Percentiles rank a stretch among this genome's conserved stretches.
Evolutionary conservation across 148 eudicot species (phyloP).

Genomic region (Mesembryanthemum crystallinum): DNA sequence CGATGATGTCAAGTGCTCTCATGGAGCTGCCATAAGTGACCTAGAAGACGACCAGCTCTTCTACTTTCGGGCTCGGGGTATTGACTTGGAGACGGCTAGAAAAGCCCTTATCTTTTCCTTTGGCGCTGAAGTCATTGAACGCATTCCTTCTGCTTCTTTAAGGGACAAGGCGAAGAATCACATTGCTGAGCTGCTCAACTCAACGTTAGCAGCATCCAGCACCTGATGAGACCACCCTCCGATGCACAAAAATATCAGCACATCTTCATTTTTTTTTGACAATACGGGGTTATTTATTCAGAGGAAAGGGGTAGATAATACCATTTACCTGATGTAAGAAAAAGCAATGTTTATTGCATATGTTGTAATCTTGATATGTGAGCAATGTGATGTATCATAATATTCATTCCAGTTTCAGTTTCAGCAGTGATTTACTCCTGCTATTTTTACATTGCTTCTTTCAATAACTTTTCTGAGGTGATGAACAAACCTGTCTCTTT

Average conservation of each 20-base stretch:
- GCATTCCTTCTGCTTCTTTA: constrained; percentile 45
- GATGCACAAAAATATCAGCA: constrained; percentile 8
- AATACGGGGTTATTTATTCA: background rate
- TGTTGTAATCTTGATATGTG: background rate
- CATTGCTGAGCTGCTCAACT: constrained; percentile 47
- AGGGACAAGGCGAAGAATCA: constrained; percentile 55
- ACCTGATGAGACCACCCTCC: background rate
- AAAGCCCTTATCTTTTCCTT: constrained; percentile 80
- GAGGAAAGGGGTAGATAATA: background rate
- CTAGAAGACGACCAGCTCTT: constrained; percentile 85
- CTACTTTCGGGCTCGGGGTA: constrained; percentile 87
- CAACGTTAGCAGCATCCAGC: constrained; percentile 16
- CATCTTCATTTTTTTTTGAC: background rate
- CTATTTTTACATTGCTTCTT: too few species aligned
- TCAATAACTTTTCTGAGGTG: too few species aligned
- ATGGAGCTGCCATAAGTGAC: constrained; percentile 90
- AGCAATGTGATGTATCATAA: background rate
- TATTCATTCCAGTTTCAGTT: background rate
- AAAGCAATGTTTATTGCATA: background rate
- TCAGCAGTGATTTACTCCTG: background rate
- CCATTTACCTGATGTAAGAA: background rate
- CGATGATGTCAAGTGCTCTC: constrained; percentile 93
- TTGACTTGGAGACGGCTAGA: constrained; percentile 67
- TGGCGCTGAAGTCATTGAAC: constrained; percentile 75
- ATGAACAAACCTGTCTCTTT: too few species aligned